Base-by-base conservation (phyloP, 345 rosid genomes). In the Aquilaria yunnanensis region DNA sequence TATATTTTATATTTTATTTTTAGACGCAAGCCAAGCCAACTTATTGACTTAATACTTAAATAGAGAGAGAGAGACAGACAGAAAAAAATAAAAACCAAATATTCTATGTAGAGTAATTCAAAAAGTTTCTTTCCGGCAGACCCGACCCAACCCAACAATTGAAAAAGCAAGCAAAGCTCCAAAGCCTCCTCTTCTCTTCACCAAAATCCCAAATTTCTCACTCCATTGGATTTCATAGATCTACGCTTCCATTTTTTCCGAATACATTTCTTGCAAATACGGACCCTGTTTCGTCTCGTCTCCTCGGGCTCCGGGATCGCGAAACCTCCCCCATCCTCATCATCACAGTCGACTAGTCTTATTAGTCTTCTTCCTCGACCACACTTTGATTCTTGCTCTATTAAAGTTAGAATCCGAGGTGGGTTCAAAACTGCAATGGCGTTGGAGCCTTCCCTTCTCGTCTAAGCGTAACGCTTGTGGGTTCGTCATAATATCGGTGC, bases 351-450 rank as follows among this genome's bases (percentile, higher is more conserved):
- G 5, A 37, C 43, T 37, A 3, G 7, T 37, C 43, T 37, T 37
- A 3, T 37, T 37, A 9, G 43, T 37, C 43, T 37, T 37, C 43
- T 37, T 37, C 43, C 5, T 37, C 43, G 43, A 37, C 43, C 5
- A 37, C 5, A 37, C 43, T 37, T 37, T 37, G 43, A 37, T 57
- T 57, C 37, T 10, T 64, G 47, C 54, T 54, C 34, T 48, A 57
- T 63, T 68, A 68, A 57, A 70, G 64, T 66, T 69, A 76, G 83
- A 72, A 90, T 87, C 87, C 84, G 74, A 77, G 84, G 83, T 37
- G 8, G 43, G 5, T 37, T 37, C 43, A 37, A 37, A 37, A 37
- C 43, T 37, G 5, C 43, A 60, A 52, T 43, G 51, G 67, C 23
- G 47, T 51, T 41, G 43, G 68, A 10, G 53, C 59, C 43, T 37